Evolutionary conservation across 2,329 filamentous ascomycete genomes (phyloP).

Genomic region (Teratosphaeria destructans): DNA sequence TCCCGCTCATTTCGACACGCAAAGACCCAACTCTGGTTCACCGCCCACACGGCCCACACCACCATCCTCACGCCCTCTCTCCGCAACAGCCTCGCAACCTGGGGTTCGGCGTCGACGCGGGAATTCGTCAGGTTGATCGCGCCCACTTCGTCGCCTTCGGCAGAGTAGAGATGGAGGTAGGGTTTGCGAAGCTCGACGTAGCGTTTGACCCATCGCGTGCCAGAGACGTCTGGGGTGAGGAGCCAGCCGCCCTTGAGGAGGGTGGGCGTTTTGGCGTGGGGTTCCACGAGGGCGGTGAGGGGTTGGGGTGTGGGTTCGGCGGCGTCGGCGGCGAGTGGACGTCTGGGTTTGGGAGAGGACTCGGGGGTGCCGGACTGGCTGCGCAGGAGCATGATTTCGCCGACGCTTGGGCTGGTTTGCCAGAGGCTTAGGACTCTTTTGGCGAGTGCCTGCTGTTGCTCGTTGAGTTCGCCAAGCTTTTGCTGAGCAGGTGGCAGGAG

Average conservation of each 20-base stretch:
- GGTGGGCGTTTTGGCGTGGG: conserved; percentile 61
- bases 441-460: conserved; percentile 32
- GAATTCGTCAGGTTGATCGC: conserved; percentile 82
- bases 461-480: conserved; percentile 9
- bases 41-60: conserved; percentile 90
- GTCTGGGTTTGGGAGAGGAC: conserved; percentile 28
- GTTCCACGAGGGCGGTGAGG: conserved; percentile 65
- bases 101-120: conserved; percentile 83
- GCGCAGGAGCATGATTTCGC: conserved; percentile 37
- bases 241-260: conserved; percentile 81
- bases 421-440: conserved; percentile 54
- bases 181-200: conserved; percentile 87
- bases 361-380: conserved; percentile 56
- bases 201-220: conserved; percentile 76
- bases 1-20: conserved; percentile 79
- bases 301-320: conserved; percentile 40
- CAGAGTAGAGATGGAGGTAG: conserved; percentile 82
- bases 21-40: conserved; percentile 91
- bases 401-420: conserved; percentile 36
- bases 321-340: conserved; percentile 24
- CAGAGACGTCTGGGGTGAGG: conserved; percentile 64
- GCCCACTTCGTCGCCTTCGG: conserved; percentile 80
- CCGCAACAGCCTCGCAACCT: conserved; percentile 64
- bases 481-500: conserved; percentile 32
- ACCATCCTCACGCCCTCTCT: conserved; percentile 23